phyloP scores from a whole-genome alignment of 179 eudicot species.

The Spinacia oleracea region DNA sequence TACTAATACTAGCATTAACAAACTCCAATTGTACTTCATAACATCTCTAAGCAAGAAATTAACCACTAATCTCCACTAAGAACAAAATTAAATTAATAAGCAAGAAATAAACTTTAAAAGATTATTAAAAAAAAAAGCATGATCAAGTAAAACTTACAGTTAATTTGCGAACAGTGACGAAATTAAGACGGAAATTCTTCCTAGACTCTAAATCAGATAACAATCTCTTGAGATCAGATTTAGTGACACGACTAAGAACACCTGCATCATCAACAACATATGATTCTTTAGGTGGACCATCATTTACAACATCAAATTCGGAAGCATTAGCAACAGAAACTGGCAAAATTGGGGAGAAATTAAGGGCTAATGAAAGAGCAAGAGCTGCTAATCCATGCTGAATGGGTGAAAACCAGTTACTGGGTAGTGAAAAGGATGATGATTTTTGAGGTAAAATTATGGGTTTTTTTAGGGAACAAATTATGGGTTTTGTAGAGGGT shows the following conservation, averaged over 20 bases:
- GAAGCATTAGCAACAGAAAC: conserved; percentile 57
- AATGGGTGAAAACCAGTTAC: conserved; percentile 51
- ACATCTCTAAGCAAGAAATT: neutral
- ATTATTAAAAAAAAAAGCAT: neutral
- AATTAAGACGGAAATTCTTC: conserved; percentile 76
- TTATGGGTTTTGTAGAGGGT: conserved; percentile 46
- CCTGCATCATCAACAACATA: conserved; percentile 98
- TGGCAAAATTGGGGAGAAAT: conserved; percentile 53
- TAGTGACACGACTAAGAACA: conserved; percentile 85
- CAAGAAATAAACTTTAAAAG: neutral
- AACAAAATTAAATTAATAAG: neutral
- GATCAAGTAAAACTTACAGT: conserved; percentile 57
- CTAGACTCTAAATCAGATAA: conserved; percentile 88
- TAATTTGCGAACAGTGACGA: conserved; percentile 89
- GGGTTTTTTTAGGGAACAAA: conserved; percentile 48
- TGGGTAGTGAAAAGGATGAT: conserved; percentile 45
- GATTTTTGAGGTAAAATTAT: conserved; percentile 41
- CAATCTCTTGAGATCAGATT: conserved; percentile 76
- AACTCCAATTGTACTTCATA: neutral
- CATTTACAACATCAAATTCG: conserved; percentile 84
- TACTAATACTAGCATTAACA: neutral
- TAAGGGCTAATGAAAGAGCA: conserved; percentile 77
- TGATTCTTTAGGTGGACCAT: conserved; percentile 78
- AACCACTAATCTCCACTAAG: neutral
- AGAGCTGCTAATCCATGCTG: conserved; percentile 83